Evolutionary conservation across 768 basidiomycete genomes (phyloP), one percentile per base, ranked within the genome.

Genomic region (Rhizopogon vulgaris): DNA sequence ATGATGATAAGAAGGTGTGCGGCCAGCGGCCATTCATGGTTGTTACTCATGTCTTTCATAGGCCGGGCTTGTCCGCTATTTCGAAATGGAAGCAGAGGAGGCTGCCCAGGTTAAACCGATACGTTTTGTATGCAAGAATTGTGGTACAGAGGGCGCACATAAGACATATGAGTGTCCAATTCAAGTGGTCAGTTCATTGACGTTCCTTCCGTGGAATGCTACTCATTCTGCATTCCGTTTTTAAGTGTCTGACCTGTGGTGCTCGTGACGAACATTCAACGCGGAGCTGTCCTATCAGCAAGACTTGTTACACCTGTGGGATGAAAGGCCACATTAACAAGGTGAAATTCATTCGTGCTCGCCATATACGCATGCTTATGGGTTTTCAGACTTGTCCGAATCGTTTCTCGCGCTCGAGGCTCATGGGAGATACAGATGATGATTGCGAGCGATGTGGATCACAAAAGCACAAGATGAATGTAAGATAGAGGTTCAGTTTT

Each of bases 261-360:
- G 86, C 77, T 28, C 80, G 84, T 46, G 79, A 91, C 59, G 89
- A 91, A 55, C 90, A 92, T 66, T 72, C 75, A 3, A 90, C 90
- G 15, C 75, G 83, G 38, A 80, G 81, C 47, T 92, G 89, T 67
- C 87, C 89, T 2, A 85, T 89, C 54, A 83, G 81, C 67, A 90
- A 90, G 66, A 82, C 78, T 0, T 92, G 90, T 60, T 91, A 81
- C 60, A 77, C 73, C 3, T 92, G 90, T 58, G 86, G 86, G 14
- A 88, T 89, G 86, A 87, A 86, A 63, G 90, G 90, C 2, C 89
- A 90, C 61, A 79, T 90, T 50, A 87, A 78, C 56, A 75, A 71
- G 52, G 89, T 87, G 57, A 45, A 49, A 32, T 22, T 15, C 25
- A 9, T 24, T 0, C 11, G 24, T 38, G 28, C 32, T 43, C 14